Conservation (phyloP, 345 rosid species). For the Hibiscus mutabilis region DNA sequence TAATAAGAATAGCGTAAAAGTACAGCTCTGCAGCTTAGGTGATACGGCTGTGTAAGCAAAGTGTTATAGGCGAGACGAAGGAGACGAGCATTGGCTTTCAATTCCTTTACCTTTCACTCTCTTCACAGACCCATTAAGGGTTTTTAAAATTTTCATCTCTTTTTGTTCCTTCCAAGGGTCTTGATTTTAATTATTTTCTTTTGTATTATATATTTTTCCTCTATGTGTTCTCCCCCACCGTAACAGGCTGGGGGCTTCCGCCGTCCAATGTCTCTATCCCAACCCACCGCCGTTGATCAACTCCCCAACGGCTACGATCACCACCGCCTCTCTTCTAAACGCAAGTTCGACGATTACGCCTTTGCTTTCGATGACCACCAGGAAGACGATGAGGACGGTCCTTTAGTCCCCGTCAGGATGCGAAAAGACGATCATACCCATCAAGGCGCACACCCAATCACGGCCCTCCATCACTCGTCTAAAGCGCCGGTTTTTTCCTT, state of each 20-base stretch:
- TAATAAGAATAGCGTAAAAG: not conserved
- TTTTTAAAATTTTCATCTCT: not conserved
- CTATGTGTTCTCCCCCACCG: constrained; percentile 37
- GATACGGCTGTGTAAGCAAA: constrained; percentile 1
- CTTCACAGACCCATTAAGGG: not conserved
- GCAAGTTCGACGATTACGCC: constrained; percentile 66
- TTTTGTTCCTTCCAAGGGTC: not conserved
- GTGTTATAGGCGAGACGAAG: not conserved
- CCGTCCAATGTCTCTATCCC: constrained; percentile 45
- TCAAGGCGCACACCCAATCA: not conserved
- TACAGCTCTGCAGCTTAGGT: not conserved
- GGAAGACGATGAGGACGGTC: constrained; percentile 14
- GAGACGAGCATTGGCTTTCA: not conserved
- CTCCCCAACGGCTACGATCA: constrained; percentile 24
- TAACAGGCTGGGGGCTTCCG: constrained; percentile 32
- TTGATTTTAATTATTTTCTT: not conserved
- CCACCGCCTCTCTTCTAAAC: constrained; percentile 43
- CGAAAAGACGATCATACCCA: constrained; percentile 37
- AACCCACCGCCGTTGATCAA: constrained; percentile 32
- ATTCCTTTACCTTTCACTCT: not conserved
- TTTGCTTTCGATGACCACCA: constrained; percentile 27
- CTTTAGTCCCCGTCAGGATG: constrained; percentile 46
- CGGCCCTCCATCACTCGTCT: constrained; percentile 30
- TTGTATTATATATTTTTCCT: not conserved
- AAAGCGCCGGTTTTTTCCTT: constrained; percentile 14